Conservation (phyloP, 331 rosid genomes). For the Acacia concinna region DNA sequence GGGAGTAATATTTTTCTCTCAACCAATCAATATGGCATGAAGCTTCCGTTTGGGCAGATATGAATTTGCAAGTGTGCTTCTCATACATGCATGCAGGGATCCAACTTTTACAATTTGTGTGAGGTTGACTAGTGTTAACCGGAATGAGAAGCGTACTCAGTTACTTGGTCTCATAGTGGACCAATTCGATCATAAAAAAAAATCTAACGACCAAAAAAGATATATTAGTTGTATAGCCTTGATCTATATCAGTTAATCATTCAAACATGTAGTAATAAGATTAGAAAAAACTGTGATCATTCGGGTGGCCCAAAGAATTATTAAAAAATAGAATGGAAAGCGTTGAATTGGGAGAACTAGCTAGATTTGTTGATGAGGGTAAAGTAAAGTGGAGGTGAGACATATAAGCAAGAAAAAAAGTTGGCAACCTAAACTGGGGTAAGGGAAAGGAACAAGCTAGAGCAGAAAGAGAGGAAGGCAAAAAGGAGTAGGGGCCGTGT, state of each 20-base stretch:
- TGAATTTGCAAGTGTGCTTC: neutral
- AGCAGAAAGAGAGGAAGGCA: neutral
- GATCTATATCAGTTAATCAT: too few relatives aligned
- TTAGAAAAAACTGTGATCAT: too few relatives aligned
- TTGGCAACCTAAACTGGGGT: neutral
- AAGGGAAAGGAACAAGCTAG: neutral
- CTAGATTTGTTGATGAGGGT: too few relatives aligned
- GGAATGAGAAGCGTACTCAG: neutral
- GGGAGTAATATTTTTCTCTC: too few relatives aligned
- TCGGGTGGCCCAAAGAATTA: too few relatives aligned
- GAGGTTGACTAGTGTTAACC: neutral
- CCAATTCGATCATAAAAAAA: too few relatives aligned
- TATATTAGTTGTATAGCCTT: too few relatives aligned
- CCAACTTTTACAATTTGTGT: neutral
- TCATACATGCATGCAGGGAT: neutral
- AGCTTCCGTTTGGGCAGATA: too few relatives aligned
- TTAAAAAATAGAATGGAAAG: too few relatives aligned
- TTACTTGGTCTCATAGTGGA: too few relatives aligned
- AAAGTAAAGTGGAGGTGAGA: too few relatives aligned
- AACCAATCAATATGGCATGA: too few relatives aligned
- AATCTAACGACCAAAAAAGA: accelerated
- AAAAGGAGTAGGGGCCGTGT: neutral
- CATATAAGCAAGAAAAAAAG: neutral
- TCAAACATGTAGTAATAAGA: neutral
- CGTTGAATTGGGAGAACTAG: neutral